Percentiles rank a stretch among this genome's conserved stretches.
phyloP scores from a whole-genome alignment of 352 stramenopile species.

The Phytopythium boreale region DNA sequence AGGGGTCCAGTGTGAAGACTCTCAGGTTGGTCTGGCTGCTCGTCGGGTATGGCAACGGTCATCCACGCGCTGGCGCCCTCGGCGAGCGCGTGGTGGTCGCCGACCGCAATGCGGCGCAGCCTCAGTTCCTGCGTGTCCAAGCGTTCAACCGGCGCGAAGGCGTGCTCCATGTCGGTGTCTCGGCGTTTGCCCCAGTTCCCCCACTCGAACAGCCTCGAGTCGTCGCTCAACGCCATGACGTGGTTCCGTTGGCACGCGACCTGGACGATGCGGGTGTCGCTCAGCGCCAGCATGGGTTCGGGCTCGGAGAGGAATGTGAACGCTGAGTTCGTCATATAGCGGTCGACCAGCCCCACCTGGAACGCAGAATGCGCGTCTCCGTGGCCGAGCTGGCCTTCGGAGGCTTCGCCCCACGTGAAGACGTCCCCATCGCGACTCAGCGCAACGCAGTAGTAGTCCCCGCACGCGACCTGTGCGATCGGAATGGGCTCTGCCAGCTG shows the following conservation, averaged over 20 bases:
- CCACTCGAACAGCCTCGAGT: conserved; percentile 59
- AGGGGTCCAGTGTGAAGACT: neutral
- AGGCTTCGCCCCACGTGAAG: conserved; percentile 75
- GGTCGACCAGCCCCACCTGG: conserved; percentile 61
- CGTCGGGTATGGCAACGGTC: conserved; percentile 12
- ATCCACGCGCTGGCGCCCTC: conserved; percentile 74
- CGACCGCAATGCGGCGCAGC: conserved; percentile 41
- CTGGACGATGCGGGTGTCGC: conserved; percentile 33
- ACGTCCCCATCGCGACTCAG: conserved; percentile 63
- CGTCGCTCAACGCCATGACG: conserved; percentile 38
- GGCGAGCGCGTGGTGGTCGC: conserved; percentile 50
- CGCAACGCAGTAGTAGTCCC: conserved; percentile 65
- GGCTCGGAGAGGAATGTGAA: conserved; percentile 64
- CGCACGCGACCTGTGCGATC: conserved; percentile 50
- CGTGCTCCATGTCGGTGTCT: conserved; percentile 51
- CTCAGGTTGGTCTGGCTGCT: conserved; percentile 8
- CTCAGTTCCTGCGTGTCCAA: conserved; percentile 19
- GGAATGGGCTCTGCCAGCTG: conserved; percentile 69
- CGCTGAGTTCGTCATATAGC: conserved; percentile 60
- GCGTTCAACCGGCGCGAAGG: conserved; percentile 48
- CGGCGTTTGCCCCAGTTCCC: conserved; percentile 62
- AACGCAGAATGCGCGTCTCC: conserved; percentile 51
- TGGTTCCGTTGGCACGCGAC: conserved; percentile 61
- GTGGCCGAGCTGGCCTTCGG: conserved; percentile 66
- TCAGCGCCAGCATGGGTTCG: conserved; percentile 57